phyloP scores from a whole-genome alignment of 78 protist genomes.

The Dictyostelium capitatum region DNA sequence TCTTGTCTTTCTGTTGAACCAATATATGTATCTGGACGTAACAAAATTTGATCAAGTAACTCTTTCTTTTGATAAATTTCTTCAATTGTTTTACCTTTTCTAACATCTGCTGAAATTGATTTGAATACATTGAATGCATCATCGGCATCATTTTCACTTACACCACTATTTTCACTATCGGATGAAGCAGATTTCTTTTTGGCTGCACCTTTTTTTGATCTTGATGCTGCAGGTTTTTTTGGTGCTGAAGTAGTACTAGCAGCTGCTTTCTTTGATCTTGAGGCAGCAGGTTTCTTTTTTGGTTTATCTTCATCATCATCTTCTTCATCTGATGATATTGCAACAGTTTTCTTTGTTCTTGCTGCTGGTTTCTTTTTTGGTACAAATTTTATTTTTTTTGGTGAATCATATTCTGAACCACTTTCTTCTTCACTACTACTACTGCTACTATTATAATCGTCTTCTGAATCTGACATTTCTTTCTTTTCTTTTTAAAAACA shows the following conservation, averaged over 20 bases:
- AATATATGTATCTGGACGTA: slow-evolving; percentile 99
- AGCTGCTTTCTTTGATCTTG: background rate
- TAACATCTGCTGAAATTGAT: background rate
- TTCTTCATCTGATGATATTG: background rate
- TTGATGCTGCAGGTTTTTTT: background rate
- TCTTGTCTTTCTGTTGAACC: slow-evolving; percentile 90
- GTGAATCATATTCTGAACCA: slow-evolving; percentile 47
- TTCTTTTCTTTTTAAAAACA: background rate
- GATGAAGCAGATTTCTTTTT: background rate
- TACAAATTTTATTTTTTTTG: background rate
- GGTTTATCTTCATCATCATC: background rate
- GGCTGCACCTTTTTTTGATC: background rate
- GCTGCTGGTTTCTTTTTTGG: background rate
- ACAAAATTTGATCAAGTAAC: slow-evolving; percentile 96
- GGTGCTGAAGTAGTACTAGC: background rate
- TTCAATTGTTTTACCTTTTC: slow-evolving; percentile 59
- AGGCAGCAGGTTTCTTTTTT: background rate
- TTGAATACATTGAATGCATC: slow-evolving; percentile 3
- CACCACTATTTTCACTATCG: background rate
- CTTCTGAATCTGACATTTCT: background rate
- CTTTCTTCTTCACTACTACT: background rate
- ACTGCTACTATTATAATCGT: background rate
- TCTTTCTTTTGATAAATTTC: slow-evolving; percentile 90
- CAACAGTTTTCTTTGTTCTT: background rate
- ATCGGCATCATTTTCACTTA: background rate